Conservation (phyloP, 139 green algal species). For the Coccomyxa sp. region DNA sequence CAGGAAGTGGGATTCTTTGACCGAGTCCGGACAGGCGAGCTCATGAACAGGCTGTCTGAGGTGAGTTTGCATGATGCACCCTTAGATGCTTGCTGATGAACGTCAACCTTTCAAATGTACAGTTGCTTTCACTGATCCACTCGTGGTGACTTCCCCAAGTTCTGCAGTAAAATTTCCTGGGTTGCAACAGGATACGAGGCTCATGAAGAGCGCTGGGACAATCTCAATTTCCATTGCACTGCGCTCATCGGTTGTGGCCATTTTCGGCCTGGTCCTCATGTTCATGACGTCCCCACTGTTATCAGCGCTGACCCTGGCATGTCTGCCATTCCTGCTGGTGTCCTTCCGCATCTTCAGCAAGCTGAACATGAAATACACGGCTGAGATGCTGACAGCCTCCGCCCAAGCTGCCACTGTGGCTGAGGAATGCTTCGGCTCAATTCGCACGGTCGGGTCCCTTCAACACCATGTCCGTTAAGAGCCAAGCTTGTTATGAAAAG, state of each 20-base stretch:
- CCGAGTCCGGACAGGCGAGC: constrained; percentile 37
- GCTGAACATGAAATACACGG: constrained; percentile 36
- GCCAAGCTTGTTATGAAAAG: not conserved
- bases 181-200: constrained; percentile 28
- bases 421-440: constrained; percentile 35
- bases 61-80: not conserved
- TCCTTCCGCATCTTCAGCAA: constrained; percentile 21
- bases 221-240: constrained; percentile 40
- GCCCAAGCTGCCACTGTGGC: constrained; percentile 29
- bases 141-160: not conserved
- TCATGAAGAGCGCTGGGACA: constrained; percentile 42
- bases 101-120: not conserved
- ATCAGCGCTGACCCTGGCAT: constrained; percentile 20
- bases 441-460: constrained; percentile 26
- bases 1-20: constrained; percentile 48
- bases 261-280: constrained; percentile 39
- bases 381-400: constrained; percentile 22
- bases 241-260: constrained; percentile 19
- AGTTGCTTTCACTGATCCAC: not conserved
- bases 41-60: constrained; percentile 52
- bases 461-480: not conserved
- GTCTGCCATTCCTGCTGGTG: constrained; percentile 24
- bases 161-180: not conserved
- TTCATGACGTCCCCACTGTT: constrained; percentile 37
- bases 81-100: not conserved